phyloP scores from a whole-genome alignment of 805 yeast species.

The Spathaspora sp. region DNA sequence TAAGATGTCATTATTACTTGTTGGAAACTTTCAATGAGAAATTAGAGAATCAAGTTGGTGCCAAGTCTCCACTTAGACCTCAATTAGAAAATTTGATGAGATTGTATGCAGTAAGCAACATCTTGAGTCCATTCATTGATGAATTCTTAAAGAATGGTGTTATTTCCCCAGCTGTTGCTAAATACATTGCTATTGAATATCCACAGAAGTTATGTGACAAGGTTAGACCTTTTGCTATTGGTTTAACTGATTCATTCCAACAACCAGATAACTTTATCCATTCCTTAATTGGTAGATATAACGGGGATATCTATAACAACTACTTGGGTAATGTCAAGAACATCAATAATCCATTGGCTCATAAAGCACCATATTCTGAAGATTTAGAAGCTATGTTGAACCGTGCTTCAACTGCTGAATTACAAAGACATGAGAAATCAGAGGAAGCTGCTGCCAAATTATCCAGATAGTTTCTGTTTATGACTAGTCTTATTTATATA shows the following conservation, averaged over 20 bases:
- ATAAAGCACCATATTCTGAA: constrained; percentile 60
- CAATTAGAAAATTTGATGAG: constrained; percentile 53
- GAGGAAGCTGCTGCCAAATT: constrained; percentile 7
- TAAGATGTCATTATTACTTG: constrained; percentile 49
- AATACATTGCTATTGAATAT: constrained; percentile 9
- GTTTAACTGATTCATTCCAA: constrained; percentile 80
- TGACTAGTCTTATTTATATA: background rate
- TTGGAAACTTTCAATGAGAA: constrained; percentile 36
- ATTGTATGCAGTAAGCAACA: constrained; percentile 53
- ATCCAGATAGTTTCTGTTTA: constrained; percentile 2
- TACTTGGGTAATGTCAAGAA: constrained; percentile 57
- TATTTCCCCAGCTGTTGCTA: constrained; percentile 38
- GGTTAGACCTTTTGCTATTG: constrained; percentile 63
- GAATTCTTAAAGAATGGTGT: constrained; percentile 64
- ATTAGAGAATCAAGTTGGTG: constrained; percentile 31
- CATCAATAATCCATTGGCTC: constrained; percentile 45
- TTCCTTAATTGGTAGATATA: constrained; percentile 75
- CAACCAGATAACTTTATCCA: constrained; percentile 77
- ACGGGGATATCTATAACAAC: constrained; percentile 81
- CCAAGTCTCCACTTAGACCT: constrained; percentile 35
- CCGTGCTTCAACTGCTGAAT: constrained; percentile 27
- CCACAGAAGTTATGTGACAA: constrained; percentile 25
- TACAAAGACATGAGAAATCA: constrained; percentile 28
- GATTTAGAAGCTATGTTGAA: constrained; percentile 31
- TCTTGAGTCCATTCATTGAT: constrained; percentile 66